Evolutionary conservation across 768 basidiomycete species (phyloP).

Genomic region (Russula compacta): DNA sequence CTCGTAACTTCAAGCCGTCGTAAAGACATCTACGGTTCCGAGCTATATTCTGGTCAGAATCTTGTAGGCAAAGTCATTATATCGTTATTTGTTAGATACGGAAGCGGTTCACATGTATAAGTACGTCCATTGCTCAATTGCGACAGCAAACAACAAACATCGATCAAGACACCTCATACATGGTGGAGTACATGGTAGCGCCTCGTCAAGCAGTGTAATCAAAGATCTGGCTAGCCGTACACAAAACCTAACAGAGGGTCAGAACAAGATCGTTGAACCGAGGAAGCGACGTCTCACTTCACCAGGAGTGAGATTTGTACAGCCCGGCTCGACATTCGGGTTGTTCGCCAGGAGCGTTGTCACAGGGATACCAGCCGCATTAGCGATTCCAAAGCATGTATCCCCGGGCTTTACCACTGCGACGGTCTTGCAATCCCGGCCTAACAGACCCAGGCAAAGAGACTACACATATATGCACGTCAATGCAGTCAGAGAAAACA

Average conservation of each 20-base stretch:
- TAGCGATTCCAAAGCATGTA: too few species aligned
- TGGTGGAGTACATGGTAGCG: too few species aligned
- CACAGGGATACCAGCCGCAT: slow-evolving; percentile 34
- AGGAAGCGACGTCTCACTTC: background rate
- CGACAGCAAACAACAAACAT: background rate
- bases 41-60: background rate
- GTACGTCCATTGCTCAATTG: background rate
- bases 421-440: background rate
- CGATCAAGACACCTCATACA: background rate
- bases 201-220: too few species aligned
- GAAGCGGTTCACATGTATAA: background rate
- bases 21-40: background rate
- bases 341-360: slow-evolving; percentile 59
- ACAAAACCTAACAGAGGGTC: background rate
- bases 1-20: background rate
- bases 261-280: background rate
- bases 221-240: background rate
- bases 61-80: background rate
- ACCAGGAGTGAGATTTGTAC: slow-evolving; percentile 62
- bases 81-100: background rate
- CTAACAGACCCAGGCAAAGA: too few species aligned
- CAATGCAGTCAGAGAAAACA: too few species aligned
- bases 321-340: slow-evolving; percentile 52
- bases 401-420: too few species aligned
- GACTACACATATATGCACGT: too few species aligned